A percentile compares a stretch with the other conserved stretches of the same genome.
phyloP scores from a whole-genome alignment of 2,329 filamentous ascomycete species.

The Aspergillus bombycis region DNA sequence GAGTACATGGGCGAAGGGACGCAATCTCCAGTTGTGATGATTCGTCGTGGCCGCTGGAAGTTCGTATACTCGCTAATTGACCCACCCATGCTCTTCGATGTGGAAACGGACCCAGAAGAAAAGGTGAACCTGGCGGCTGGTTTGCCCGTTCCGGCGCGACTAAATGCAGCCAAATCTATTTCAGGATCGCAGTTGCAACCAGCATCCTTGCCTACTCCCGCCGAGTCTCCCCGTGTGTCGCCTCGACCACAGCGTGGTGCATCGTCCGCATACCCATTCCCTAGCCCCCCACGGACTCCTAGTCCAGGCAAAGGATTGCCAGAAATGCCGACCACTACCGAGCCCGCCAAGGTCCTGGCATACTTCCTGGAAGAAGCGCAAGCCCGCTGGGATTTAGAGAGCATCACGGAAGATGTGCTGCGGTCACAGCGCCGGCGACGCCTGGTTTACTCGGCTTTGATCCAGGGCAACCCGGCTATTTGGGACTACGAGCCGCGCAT shows the following conservation, averaged over 20 bases:
- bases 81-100: constrained; percentile 81
- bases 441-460: constrained; percentile 78
- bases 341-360: constrained; percentile 54
- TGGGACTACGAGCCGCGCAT: constrained; percentile 81
- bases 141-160: constrained; percentile 41
- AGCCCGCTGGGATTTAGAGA: constrained; percentile 77
- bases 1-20: constrained; percentile 96
- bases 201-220: constrained; percentile 35
- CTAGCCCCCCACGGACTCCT: constrained; percentile 43
- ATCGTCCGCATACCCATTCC: constrained; percentile 34
- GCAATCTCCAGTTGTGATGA: constrained; percentile 89
- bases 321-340: constrained; percentile 35
- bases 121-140: constrained; percentile 65
- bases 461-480: constrained; percentile 72
- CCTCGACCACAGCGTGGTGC: constrained; percentile 28
- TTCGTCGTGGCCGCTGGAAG: constrained; percentile 86
- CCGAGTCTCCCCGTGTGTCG: constrained; percentile 34
- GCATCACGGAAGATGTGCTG: constrained; percentile 74
- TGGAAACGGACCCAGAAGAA: constrained; percentile 74
- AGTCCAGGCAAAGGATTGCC: constrained; percentile 39
- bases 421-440: constrained; percentile 77
- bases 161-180: constrained; percentile 42
- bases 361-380: constrained; percentile 75
- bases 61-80: constrained; percentile 85
- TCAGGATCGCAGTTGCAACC: constrained; percentile 29